These are phyloP conservation scores for Posidonia australis DNA, from an alignment of 106 monocot species.

Conservation along the genomic window DNA sequence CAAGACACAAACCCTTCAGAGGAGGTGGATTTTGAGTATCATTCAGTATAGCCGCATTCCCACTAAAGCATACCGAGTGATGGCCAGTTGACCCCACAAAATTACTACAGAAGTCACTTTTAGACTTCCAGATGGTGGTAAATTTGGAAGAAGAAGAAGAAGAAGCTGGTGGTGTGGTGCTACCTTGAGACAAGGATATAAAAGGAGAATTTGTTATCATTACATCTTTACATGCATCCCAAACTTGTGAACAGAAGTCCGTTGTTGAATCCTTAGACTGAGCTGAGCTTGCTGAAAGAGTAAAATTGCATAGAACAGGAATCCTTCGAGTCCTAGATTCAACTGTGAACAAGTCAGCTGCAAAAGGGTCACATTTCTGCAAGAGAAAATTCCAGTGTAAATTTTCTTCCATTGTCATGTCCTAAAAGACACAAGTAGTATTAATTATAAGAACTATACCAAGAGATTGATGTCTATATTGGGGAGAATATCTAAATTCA, in stretches of 20 bases:
- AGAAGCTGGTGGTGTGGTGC: conserved; percentile 21
- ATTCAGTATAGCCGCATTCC: conserved; percentile 43
- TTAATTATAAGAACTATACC: too few species aligned
- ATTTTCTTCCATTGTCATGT: neutral
- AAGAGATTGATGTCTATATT: too few species aligned
- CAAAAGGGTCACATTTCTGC: conserved; percentile 87
- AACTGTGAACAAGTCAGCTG: conserved; percentile 41
- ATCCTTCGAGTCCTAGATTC: conserved; percentile 25
- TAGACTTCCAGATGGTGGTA: conserved; percentile 61
- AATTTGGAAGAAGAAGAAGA: conserved; percentile 57
- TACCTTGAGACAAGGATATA: conserved; percentile 25
- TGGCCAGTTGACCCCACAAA: conserved; percentile 53
- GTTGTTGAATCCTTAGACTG: conserved; percentile 14
- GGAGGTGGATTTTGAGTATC: conserved; percentile 25
- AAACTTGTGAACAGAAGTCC: conserved; percentile 63
- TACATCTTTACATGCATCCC: conserved; percentile 69
- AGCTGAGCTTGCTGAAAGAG: conserved; percentile 18
- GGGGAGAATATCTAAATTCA: too few species aligned
- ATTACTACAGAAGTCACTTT: conserved; percentile 56
- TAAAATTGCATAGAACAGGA: conserved; percentile 69
- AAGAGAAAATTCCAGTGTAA: neutral
- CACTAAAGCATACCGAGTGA: conserved; percentile 58
- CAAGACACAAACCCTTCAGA: conserved; percentile 76
- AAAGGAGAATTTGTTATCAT: conserved; percentile 59
- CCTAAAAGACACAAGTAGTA: neutral